Evolutionary conservation across 1,284 basidiomycete species (phyloP).

Genomic region (Cryptococcus neoformans): DNA sequence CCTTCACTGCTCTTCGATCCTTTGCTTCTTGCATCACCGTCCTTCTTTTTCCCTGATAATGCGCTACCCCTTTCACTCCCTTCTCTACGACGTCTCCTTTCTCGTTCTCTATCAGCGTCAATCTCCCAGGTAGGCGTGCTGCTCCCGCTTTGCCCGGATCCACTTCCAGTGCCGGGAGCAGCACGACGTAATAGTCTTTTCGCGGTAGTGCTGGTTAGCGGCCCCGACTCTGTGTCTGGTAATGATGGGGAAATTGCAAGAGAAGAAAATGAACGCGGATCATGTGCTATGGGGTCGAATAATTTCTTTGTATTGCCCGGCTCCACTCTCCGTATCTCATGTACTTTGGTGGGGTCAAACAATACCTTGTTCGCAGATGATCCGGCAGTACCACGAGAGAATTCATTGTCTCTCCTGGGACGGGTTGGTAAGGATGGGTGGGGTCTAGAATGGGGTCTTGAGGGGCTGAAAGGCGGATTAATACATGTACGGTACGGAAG

Average conservation of each 20-base stretch:
- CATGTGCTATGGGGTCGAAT: constrained; percentile 55
- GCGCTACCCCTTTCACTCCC: constrained; percentile 41
- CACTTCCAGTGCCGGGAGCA: constrained; percentile 1
- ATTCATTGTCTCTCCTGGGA: constrained; percentile 5
- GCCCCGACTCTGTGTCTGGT: constrained; percentile 4
- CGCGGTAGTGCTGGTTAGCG: background rate
- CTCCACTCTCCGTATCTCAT: background rate
- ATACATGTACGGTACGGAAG: too few relatives aligned
- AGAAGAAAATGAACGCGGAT: constrained; percentile 50
- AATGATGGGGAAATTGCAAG: constrained; percentile 4
- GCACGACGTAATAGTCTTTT: background rate
- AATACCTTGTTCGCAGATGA: constrained; percentile 11
- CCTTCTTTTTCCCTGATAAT: constrained; percentile 15
- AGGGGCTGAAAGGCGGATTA: background rate
- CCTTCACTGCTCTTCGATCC: constrained; percentile 49
- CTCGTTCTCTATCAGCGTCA: constrained; percentile 46
- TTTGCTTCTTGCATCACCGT: constrained; percentile 37
- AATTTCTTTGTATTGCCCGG: constrained; percentile 34
- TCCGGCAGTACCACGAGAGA: constrained; percentile 8
- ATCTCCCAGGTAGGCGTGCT: constrained; percentile 33
- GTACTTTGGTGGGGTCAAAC: constrained; percentile 18
- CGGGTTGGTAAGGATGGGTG: background rate
- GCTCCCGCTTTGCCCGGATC: background rate
- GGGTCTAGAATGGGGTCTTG: background rate
- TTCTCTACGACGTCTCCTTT: constrained; percentile 43